A percentile compares a stretch with the other conserved stretches of the same genome.
Evolutionary conservation across 257 asterid genomes (phyloP).

Genomic region (Solanum peruvianum): DNA sequence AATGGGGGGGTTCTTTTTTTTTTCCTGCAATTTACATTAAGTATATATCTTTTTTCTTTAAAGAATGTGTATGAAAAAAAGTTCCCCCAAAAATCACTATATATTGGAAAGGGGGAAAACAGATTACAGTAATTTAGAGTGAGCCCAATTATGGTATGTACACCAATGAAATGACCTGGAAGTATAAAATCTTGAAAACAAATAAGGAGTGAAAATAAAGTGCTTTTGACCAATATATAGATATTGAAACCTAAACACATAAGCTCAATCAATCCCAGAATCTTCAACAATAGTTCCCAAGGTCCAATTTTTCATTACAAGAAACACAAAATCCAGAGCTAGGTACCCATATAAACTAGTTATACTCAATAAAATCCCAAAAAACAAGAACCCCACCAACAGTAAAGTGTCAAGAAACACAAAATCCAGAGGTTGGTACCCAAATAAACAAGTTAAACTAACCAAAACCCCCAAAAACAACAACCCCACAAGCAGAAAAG

Average conservation of each 20-base stretch:
- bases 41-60: background rate
- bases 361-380: background rate
- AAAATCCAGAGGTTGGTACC: conserved; percentile 5
- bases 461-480: background rate
- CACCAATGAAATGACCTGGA: conserved; percentile 2
- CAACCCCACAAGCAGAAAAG: background rate
- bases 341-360: background rate
- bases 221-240: background rate
- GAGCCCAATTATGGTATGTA: conserved; percentile 23
- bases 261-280: conserved; percentile 62
- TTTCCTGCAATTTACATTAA: conserved; percentile 1
- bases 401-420: background rate
- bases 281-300: conserved; percentile 42
- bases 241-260: conserved; percentile 10
- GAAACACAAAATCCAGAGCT: conserved; percentile 36
- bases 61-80: conserved; percentile 2
- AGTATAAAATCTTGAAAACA: background rate
- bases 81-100: conserved; percentile 25
- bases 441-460: conserved; percentile 21
- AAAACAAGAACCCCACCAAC: background rate
- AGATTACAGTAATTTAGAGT: conserved; percentile 13
- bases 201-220: background rate
- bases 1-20: conserved; percentile 20
- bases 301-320: conserved; percentile 26
- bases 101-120: conserved; percentile 15